Evolutionary conservation across 192 early-diverging fungal species (phyloP).

Genomic region (Coemansia aciculifera): DNA sequence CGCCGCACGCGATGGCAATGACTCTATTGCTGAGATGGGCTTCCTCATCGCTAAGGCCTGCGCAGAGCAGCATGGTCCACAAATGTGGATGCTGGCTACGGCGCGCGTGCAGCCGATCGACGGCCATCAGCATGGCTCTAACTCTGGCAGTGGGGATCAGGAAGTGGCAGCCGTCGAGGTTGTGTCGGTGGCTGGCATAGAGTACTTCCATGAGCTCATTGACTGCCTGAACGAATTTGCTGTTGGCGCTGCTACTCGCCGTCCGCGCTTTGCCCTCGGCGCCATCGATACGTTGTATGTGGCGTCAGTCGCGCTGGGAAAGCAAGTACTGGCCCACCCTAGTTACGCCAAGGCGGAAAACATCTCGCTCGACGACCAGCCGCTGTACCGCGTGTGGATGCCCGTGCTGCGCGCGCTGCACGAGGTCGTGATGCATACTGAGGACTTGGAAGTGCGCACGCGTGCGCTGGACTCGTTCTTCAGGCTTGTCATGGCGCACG

Average conservation of each 20-base stretch:
- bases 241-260: slow-evolving; percentile 18
- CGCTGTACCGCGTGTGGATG: slow-evolving; percentile 76
- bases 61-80: slow-evolving; percentile 34
- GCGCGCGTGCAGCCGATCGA: background rate
- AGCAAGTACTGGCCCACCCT: slow-evolving; percentile 28
- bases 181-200: slow-evolving; percentile 34
- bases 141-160: too few relatives aligned
- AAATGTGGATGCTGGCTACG: slow-evolving; percentile 37
- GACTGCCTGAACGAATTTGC: slow-evolving; percentile 51
- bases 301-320: slow-evolving; percentile 26
- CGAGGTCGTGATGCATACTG: slow-evolving; percentile 86
- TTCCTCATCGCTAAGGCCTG: slow-evolving; percentile 61
- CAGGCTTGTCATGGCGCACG: slow-evolving; percentile 77
- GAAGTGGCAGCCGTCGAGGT: slow-evolving; percentile 3
- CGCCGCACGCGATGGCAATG: slow-evolving; percentile 66
- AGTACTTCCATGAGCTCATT: slow-evolving; percentile 54
- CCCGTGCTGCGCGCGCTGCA: slow-evolving; percentile 86
- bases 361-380: slow-evolving; percentile 58
- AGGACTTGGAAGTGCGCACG: slow-evolving; percentile 89
- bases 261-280: slow-evolving; percentile 42
- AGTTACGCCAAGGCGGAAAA: slow-evolving; percentile 4
- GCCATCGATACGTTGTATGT: slow-evolving; percentile 46
- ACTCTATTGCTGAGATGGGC: slow-evolving; percentile 71
- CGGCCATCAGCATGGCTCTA: background rate
- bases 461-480: slow-evolving; percentile 83